These are phyloP conservation scores for Monascus ruber DNA, from an alignment of 2,329 filamentous ascomycete genomes.

Conservation along the genomic window DNA sequence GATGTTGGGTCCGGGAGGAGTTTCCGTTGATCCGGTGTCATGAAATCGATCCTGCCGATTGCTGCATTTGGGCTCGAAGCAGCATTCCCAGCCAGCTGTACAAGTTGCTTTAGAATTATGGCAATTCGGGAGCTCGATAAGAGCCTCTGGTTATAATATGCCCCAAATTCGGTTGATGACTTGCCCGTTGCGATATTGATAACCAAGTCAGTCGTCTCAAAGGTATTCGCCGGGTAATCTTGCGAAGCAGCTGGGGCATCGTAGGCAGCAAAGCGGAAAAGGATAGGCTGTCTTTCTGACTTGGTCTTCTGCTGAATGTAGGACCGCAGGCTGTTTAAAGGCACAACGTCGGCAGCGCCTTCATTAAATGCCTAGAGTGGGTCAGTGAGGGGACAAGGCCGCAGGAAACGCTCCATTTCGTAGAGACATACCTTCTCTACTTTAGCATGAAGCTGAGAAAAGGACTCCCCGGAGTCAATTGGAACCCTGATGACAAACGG, in stretches of 20 bases:
- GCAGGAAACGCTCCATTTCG: background rate
- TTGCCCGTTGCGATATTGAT: constrained; percentile 24
- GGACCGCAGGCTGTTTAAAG: constrained; percentile 27
- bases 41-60: constrained; percentile 34
- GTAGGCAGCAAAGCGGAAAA: constrained; percentile 39
- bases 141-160: constrained; percentile 35
- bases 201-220: constrained; percentile 33
- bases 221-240: constrained; percentile 31
- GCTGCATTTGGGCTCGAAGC: constrained; percentile 28
- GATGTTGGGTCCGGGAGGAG: constrained; percentile 31
- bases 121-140: constrained; percentile 36
- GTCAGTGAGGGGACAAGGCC: constrained; percentile 1
- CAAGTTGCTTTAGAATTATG: constrained; percentile 33
- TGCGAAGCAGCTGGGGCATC: constrained; percentile 32
- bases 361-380: constrained; percentile 25
- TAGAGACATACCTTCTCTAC: constrained; percentile 25
- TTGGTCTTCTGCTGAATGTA: constrained; percentile 32
- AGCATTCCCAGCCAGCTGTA: constrained; percentile 30
- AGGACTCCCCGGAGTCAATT: constrained; percentile 29
- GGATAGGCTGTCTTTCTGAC: constrained; percentile 26
- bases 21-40: constrained; percentile 21
- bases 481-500: constrained; percentile 35
- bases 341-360: constrained; percentile 31
- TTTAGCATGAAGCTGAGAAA: constrained; percentile 28
- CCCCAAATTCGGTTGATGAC: constrained; percentile 22